Conservation (phyloP, 371 early-diverging fungal species). For the Coemansia sp. region DNA sequence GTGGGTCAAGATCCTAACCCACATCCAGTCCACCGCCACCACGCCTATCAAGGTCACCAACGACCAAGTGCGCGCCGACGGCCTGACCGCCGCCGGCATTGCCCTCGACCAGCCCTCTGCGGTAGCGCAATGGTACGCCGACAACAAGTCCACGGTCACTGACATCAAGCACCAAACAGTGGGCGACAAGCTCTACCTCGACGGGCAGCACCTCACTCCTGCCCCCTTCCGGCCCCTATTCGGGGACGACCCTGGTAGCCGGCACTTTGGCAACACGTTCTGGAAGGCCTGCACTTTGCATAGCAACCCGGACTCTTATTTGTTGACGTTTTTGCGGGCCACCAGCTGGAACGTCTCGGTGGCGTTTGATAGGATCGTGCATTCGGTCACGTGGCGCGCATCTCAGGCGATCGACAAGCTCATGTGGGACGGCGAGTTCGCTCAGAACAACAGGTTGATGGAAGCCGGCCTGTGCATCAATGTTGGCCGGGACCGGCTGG, state of each 20-base stretch:
- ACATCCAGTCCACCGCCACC: too few species aligned
- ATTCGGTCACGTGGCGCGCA: conserved; percentile 52
- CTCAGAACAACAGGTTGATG: conserved; percentile 47
- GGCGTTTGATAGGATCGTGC: conserved; percentile 51
- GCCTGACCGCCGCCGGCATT: too few species aligned
- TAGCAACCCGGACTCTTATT: conserved; percentile 52
- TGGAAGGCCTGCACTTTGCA: conserved; percentile 45
- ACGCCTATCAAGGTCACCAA: too few species aligned
- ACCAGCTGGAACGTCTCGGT: conserved; percentile 54
- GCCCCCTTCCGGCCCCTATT: conserved; percentile 30
- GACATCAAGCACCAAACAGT: too few species aligned
- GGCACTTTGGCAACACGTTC: conserved; percentile 26
- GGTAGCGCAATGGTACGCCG: too few species aligned
- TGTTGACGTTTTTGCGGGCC: conserved; percentile 58
- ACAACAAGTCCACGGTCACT: too few species aligned
- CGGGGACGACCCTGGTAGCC: conserved; percentile 4
- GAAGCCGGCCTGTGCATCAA: conserved; percentile 51
- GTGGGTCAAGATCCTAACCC: too few species aligned
- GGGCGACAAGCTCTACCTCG: too few species aligned
- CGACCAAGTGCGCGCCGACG: too few species aligned
- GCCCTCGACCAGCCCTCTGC: too few species aligned
- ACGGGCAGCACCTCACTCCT: conserved; percentile 7
- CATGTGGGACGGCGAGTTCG: conserved; percentile 48
- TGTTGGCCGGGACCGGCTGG: conserved; percentile 46
- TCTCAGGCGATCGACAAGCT: conserved; percentile 50